Evolutionary conservation across 768 basidiomycete genomes (phyloP), one percentile per base, ranked within the genome.

Genomic region (Ephemerocybe angulata): DNA sequence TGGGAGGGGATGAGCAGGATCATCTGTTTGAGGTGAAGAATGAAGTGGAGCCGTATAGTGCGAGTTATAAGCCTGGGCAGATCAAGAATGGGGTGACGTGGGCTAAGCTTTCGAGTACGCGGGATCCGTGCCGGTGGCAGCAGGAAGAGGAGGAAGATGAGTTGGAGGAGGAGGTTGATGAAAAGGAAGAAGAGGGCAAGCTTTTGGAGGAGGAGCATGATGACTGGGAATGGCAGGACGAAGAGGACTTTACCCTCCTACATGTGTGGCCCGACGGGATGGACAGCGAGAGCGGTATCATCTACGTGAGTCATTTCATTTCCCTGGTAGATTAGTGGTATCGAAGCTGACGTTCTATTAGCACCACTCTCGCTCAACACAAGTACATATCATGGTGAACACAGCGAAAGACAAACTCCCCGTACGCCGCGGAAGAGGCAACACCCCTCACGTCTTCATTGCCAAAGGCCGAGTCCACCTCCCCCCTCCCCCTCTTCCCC

Each of bases 201-300:
- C 53, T 58, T 17, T 59, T 54, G 4, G 66, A 63, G 17, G 65
- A 65, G 15, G 73, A 71, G 33, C 72, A 76, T 0, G 76, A 76
- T 4, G 76, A 72, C 8, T 87, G 86, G 81, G 76, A 72, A 38
- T 89, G 87, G 87, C 79, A 83, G 49, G 79, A 82, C 2, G 88
- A 89, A 62, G 84, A 87, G 61, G 87, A 87, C 57, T 77, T 80
- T 46, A 79, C 79, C 0, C 65, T 89, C 13, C 75, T 64, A 7
- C 79, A 83, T 61, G 80, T 80, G 3, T 90, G 86, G 85, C 74
- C 77, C 0, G 75, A 75, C 44, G 75, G 79, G 11, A 67, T 71
- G 22, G 71, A 77, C 42, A 62, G 69, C 1, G 56, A 63, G 2
- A 68, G 70, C n/a, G 87, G 76, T 1, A 79, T 89, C 31, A 67